These are phyloP conservation scores for Ophiobolus disseminans DNA, from an alignment of 2,329 filamentous ascomycete species.

Conservation along the genomic window DNA sequence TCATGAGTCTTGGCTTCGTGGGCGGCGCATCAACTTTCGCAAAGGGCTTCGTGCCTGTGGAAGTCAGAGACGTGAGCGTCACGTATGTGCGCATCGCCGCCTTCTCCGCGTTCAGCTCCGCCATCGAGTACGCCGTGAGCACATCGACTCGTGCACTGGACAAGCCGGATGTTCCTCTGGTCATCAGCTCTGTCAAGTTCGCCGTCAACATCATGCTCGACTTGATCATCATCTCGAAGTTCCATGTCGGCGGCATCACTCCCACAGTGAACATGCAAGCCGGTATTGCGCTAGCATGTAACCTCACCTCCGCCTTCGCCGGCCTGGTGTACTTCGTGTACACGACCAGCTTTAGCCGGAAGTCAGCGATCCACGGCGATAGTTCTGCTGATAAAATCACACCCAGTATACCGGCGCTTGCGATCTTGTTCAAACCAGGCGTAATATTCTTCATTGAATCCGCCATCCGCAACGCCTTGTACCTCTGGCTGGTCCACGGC, in stretches of 20 bases:
- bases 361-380: conserved; percentile 15
- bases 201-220: conserved; percentile 71
- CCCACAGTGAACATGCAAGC: conserved; percentile 72
- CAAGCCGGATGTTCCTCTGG: conserved; percentile 70
- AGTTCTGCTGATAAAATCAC: conserved; percentile 3
- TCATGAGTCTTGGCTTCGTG: conserved; percentile 67
- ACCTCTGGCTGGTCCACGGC: conserved; percentile 72
- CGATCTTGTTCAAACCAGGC: conserved; percentile 64
- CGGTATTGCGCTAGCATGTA: conserved; percentile 66
- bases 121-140: conserved; percentile 68
- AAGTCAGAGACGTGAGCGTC: conserved; percentile 64
- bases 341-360: conserved; percentile 45
- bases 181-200: conserved; percentile 71
- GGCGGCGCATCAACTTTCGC: conserved; percentile 63
- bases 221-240: conserved; percentile 69
- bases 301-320: conserved; percentile 37
- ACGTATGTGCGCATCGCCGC: conserved; percentile 70
- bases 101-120: conserved; percentile 67
- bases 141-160: conserved; percentile 70
- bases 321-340: conserved; percentile 68
- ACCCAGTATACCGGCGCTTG: conserved; percentile 53
- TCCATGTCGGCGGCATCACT: conserved; percentile 62
- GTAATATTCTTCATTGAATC: conserved; percentile 69
- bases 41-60: conserved; percentile 66
- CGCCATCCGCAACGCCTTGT: conserved; percentile 70